These are phyloP conservation scores for Pilatotrama ljubarskyi DNA, from an alignment of 768 basidiomycete genomes.

Conservation along the genomic window DNA sequence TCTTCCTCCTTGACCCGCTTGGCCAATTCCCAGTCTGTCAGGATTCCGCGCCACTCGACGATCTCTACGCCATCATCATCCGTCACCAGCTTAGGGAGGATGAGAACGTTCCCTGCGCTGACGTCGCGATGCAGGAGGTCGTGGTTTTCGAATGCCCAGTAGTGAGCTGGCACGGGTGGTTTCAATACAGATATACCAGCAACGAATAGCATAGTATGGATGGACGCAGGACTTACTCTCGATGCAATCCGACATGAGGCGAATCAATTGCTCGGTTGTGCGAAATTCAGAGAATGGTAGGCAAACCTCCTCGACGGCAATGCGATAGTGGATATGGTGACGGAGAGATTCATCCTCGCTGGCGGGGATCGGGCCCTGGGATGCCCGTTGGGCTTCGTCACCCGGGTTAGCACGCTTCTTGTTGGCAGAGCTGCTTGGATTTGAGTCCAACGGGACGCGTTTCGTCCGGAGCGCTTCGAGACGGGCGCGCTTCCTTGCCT, in stretches of 20 bases:
- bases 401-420: no score
- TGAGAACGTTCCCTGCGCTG: slow-evolving; percentile 4
- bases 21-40: background rate
- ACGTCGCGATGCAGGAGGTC: slow-evolving; percentile 4
- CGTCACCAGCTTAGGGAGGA: background rate
- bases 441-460: background rate
- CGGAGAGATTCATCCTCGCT: background rate
- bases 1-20: background rate
- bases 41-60: background rate
- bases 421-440: background rate
- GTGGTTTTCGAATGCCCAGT: background rate
- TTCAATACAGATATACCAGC: background rate
- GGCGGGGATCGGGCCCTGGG: background rate
- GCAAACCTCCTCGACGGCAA: slow-evolving; percentile 13
- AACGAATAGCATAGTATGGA: background rate
- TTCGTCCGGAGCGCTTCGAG: no score
- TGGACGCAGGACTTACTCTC: background rate
- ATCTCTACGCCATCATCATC: background rate
- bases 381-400: background rate
- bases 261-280: background rate
- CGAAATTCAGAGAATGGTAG: background rate
- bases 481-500: background rate
- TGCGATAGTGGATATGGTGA: slow-evolving; percentile 10
- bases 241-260: background rate
- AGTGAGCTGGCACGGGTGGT: background rate